Base-by-base conservation (phyloP, 352 stramenopile species). In the Globisporangium irregulare region DNA sequence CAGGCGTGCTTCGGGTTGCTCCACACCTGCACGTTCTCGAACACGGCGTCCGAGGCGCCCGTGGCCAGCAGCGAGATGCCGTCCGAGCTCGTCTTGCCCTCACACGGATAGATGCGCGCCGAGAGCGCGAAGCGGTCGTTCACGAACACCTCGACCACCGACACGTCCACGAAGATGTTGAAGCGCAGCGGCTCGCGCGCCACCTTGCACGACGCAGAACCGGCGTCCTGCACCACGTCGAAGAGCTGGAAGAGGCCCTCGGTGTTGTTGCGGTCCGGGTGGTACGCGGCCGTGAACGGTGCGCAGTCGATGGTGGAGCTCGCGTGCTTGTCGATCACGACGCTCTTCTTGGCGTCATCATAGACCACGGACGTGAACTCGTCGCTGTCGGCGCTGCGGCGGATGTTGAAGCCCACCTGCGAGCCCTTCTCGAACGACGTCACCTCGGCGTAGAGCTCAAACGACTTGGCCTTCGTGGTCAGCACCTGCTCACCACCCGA, bases 71-170 rank as follows among this genome's bases (percentile, higher is more conserved):
- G 66, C 63, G 82, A 75, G 69, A 91, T 91, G 43, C 80, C 77
- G 32, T 89, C 79, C 10, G 82, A 89, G 34, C 65, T 70, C 9
- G 75, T 77, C 70, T 84, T 63, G 48, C 63, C 61, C 25, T 76
- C 80, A 66, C 82, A 91, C 53, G 82, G 80, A 72, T 91, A 91
- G 38, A 91, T 78, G 34, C 82, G 82, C 66, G 81, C 76, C 48
- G 82, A 91, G 29, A 91, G 73, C 22, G 79, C 62, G 59, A 91
- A 89, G 67, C 82, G 80, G 67, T 73, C 80, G 74, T 91, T 91
- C 66, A 91, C 79, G 48, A 91, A 89, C 67, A 91, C 82, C 57
- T 91, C 82, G 22, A 88, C 73, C 32, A 76, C 81, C n/a, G 82
- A 89, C 53, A 91, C 82, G 68, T 91, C 82, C 43, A 89, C 82